Conservation (phyloP, 2,329 filamentous ascomycete species). For the Bipolaris gigantea region DNA sequence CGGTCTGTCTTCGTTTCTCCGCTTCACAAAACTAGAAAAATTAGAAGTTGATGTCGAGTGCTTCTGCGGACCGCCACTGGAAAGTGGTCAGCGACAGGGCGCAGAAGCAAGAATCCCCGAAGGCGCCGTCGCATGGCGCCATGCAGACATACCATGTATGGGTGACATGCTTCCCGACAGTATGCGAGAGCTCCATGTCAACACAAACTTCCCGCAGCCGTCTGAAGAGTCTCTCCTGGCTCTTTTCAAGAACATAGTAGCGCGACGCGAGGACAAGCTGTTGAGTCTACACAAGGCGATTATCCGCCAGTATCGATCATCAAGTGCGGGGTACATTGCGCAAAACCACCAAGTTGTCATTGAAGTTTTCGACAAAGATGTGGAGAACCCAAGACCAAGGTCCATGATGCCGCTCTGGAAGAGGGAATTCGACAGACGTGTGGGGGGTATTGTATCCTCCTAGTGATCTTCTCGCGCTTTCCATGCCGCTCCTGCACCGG, state of each 20-base stretch:
- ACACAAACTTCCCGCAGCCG: constrained; percentile 32
- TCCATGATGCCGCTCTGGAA: constrained; percentile 42
- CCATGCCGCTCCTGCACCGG: background rate
- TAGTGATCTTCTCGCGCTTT: background rate
- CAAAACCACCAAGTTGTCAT: constrained; percentile 20
- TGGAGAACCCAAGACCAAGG: constrained; percentile 15
- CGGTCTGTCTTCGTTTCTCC: constrained; percentile 36
- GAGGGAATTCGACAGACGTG: constrained; percentile 28
- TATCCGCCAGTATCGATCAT: constrained; percentile 31
- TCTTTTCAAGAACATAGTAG: constrained; percentile 37
- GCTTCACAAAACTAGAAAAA: constrained; percentile 25
- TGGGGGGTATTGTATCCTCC: constrained; percentile 26
- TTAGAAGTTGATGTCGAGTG: constrained; percentile 37
- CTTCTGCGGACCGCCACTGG: constrained; percentile 40
- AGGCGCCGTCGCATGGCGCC: constrained; percentile 28
- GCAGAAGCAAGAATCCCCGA: constrained; percentile 19
- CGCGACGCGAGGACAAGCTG: constrained; percentile 25
- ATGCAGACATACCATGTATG: constrained; percentile 40
- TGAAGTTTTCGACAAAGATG: constrained; percentile 27
- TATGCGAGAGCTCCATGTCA: constrained; percentile 36
- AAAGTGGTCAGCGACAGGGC: constrained; percentile 38
- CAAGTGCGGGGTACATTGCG: constrained; percentile 21
- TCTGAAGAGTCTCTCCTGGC: constrained; percentile 25
- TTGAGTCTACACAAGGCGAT: constrained; percentile 20
- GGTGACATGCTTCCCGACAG: constrained; percentile 38